phyloP scores from a whole-genome alignment of 176 grass and related monocot genomes.

The Lolium multiflorum region DNA sequence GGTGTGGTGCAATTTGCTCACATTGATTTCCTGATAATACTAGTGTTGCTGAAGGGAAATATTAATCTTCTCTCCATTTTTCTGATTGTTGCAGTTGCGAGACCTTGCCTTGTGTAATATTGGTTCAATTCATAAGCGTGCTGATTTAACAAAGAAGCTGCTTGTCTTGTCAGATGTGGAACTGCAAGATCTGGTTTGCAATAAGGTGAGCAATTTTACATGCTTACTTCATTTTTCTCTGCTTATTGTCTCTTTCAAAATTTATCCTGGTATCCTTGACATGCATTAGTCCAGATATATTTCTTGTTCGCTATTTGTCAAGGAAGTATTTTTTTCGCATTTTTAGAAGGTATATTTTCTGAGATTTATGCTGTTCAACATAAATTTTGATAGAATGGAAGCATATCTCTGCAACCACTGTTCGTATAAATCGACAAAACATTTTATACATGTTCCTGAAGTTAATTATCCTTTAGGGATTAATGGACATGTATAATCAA shows the following conservation, averaged over 20 bases:
- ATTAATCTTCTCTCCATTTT: constrained; percentile 19
- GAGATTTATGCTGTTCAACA: background rate
- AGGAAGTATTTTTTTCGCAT: background rate
- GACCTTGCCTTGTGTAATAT: constrained; percentile 90
- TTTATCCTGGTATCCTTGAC: constrained; percentile 4
- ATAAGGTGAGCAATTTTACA: constrained; percentile 67
- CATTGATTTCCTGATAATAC: constrained; percentile 28
- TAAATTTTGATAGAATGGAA: constrained; percentile 23
- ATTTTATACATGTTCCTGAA: constrained; percentile 31
- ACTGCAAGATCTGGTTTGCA: constrained; percentile 82
- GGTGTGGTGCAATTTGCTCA: constrained; percentile 25
- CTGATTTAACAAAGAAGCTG: constrained; percentile 88
- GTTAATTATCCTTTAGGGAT: background rate
- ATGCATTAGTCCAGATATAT: constrained; percentile 3
- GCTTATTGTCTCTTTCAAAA: constrained; percentile 15
- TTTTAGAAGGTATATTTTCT: background rate
- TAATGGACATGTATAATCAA: constrained; percentile 2
- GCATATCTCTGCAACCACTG: background rate
- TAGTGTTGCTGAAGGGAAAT: constrained; percentile 10
- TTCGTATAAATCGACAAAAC: constrained; percentile 7
- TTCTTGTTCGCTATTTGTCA: constrained; percentile 21
- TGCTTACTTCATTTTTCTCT: constrained; percentile 28
- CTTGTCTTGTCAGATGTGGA: constrained; percentile 84
- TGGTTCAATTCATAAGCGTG: constrained; percentile 92
- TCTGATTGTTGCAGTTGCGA: constrained; percentile 57